Percentiles rank a stretch among this genome's conserved stretches.
Evolutionary conservation across 768 basidiomycete species (phyloP).

Genomic region (Naganishia randhawae): DNA sequence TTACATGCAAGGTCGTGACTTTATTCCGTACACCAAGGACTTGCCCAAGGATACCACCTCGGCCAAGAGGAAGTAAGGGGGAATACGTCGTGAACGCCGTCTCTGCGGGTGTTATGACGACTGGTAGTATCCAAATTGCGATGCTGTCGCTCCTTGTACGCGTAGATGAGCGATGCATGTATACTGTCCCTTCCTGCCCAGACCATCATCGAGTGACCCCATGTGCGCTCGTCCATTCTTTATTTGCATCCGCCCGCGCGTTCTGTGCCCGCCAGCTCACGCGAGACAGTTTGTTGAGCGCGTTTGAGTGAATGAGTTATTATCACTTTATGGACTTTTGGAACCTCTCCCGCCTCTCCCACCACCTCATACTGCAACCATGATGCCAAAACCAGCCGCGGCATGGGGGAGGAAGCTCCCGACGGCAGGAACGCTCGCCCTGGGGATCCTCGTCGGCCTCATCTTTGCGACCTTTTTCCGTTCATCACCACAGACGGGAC

Average conservation of each 20-base stretch:
- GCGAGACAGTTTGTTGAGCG: background rate
- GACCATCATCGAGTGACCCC: no score
- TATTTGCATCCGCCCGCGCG: background rate
- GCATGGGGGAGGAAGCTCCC: conserved; percentile 39
- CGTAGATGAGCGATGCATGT: background rate
- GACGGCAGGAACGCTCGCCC: conserved; percentile 43
- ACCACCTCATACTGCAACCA: background rate
- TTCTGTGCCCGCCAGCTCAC: background rate
- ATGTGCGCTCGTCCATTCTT: no score
- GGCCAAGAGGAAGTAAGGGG: conserved; percentile 43
- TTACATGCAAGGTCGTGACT: conserved; percentile 85
- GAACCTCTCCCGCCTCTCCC: background rate
- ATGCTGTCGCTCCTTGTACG: background rate
- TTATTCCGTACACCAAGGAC: conserved; percentile 54
- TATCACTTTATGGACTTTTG: background rate
- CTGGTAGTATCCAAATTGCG: background rate
- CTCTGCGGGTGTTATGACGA: background rate
- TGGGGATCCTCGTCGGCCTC: conserved; percentile 47
- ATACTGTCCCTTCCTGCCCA: no score
- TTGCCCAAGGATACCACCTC: conserved; percentile 48
- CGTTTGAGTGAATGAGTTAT: conserved; percentile 1
- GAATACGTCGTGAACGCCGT: background rate
- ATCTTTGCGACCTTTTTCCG: conserved; percentile 38
- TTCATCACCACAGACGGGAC: background rate
- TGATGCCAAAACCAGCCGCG: conserved; percentile 15